Evolutionary conservation across 83 land plant genomes (phyloP).

Genomic region (Picea abies): DNA sequence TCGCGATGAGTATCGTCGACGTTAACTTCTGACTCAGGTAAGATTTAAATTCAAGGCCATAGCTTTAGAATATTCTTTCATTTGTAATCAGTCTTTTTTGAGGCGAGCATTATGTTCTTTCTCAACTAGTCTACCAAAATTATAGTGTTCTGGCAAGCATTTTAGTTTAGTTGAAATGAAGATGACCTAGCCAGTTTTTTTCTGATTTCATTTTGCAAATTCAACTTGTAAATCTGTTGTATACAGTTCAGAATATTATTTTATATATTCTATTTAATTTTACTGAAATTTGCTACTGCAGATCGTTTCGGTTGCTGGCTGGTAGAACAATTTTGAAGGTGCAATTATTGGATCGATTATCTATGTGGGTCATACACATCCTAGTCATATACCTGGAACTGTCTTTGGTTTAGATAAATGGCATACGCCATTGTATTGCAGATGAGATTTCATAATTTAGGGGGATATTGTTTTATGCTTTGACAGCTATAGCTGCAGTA

Average conservation of each 20-base stretch:
- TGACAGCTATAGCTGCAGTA: too few species aligned
- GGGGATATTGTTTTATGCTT: too few species aligned
- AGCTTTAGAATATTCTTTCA: background rate
- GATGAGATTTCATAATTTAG: too few species aligned
- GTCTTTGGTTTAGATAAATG: background rate
- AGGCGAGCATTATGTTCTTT: too few species aligned
- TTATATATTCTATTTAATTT: background rate
- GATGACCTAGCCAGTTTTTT: background rate
- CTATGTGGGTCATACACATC: background rate
- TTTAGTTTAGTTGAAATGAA: too few species aligned
- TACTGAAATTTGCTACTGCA: background rate
- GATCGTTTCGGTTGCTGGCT: background rate
- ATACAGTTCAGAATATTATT: background rate
- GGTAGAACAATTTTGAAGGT: background rate
- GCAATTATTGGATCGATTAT: background rate
- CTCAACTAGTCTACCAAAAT: too few species aligned
- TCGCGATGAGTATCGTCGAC: slow-evolving; percentile 16
- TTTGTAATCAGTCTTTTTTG: background rate
- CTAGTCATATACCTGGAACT: background rate
- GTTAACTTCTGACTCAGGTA: background rate
- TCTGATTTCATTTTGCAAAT: background rate
- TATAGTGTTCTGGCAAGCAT: too few species aligned
- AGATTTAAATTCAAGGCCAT: background rate
- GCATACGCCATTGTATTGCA: background rate
- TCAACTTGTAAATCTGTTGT: background rate